These are phyloP conservation scores for Diaporthe eres DNA, from an alignment of 2,329 filamentous ascomycete species.

Conservation along the genomic window DNA sequence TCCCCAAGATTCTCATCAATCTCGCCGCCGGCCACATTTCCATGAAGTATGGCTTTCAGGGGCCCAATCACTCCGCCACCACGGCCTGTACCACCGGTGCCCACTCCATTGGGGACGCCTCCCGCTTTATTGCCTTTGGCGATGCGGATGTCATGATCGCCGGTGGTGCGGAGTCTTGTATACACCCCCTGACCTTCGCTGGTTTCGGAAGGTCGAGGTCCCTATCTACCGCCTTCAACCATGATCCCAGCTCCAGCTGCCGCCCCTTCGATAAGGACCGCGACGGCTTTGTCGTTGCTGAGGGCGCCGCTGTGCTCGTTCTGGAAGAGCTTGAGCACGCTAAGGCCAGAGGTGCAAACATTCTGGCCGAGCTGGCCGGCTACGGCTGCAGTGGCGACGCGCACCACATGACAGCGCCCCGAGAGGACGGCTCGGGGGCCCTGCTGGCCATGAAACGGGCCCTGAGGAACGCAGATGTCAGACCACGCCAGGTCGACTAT, in stretches of 20 bases:
- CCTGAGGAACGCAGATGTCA: constrained; percentile 78
- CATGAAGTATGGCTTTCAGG: constrained; percentile 90
- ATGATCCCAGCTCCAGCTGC: constrained; percentile 78
- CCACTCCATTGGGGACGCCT: constrained; percentile 93
- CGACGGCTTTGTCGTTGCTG: constrained; percentile 90
- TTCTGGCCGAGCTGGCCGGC: constrained; percentile 90
- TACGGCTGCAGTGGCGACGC: constrained; percentile 95
- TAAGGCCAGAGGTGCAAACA: constrained; percentile 79
- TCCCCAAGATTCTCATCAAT: constrained; percentile 94
- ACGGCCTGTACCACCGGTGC: constrained; percentile 97
- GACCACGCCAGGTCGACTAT: constrained; percentile 84
- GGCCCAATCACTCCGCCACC: constrained; percentile 92
- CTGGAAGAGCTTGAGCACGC: constrained; percentile 95
- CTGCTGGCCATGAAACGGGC: constrained; percentile 88
- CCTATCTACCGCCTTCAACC: constrained; percentile 85
- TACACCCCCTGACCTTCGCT: constrained; percentile 92
- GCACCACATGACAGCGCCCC: constrained; percentile 92
- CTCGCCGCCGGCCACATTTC: constrained; percentile 94
- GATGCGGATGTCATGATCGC: constrained; percentile 97
- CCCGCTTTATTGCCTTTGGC: constrained; percentile 90
- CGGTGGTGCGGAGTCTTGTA: constrained; percentile 95
- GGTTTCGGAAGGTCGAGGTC: constrained; percentile 92
- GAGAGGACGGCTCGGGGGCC: constrained; percentile 85
- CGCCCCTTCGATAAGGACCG: constrained; percentile 88
- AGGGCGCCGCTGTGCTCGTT: constrained; percentile 89